Evolutionary conservation across 106 monocot genomes (phyloP).

Genomic region (Dendrobium catenatum): DNA sequence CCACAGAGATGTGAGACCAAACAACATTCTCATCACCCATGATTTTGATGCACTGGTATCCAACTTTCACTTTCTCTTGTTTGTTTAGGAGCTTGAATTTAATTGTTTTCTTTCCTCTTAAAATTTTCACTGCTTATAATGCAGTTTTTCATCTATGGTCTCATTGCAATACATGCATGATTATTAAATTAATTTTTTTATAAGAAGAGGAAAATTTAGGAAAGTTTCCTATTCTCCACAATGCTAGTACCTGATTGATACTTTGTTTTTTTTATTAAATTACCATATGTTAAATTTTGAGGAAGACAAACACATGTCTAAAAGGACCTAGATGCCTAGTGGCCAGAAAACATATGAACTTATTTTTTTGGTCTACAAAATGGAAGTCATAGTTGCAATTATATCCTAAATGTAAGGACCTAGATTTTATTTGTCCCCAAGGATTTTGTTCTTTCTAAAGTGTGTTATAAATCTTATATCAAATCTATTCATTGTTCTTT

Average conservation of each 20-base stretch:
- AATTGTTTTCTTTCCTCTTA: background rate
- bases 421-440: too few relatives aligned
- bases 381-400: too few relatives aligned
- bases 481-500: too few relatives aligned
- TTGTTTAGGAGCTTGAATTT: background rate
- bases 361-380: too few relatives aligned
- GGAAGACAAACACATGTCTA: too few relatives aligned
- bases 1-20: conserved; percentile 92
- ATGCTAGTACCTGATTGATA: background rate
- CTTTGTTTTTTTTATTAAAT: background rate
- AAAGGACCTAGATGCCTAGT: too few relatives aligned
- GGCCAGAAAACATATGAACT: too few relatives aligned
- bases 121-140: background rate
- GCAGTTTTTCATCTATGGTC: background rate
- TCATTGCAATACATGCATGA: background rate
- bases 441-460: too few relatives aligned
- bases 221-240: background rate
- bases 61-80: background rate
- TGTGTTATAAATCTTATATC: too few relatives aligned
- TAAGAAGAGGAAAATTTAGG: background rate
- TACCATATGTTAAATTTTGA: background rate
- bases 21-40: conserved; percentile 94
- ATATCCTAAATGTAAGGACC: too few relatives aligned
- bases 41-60: conserved; percentile 92
- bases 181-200: background rate